Evolutionary conservation across 331 rosid genomes (phyloP).

Genomic region (Cucumis variabilis): DNA sequence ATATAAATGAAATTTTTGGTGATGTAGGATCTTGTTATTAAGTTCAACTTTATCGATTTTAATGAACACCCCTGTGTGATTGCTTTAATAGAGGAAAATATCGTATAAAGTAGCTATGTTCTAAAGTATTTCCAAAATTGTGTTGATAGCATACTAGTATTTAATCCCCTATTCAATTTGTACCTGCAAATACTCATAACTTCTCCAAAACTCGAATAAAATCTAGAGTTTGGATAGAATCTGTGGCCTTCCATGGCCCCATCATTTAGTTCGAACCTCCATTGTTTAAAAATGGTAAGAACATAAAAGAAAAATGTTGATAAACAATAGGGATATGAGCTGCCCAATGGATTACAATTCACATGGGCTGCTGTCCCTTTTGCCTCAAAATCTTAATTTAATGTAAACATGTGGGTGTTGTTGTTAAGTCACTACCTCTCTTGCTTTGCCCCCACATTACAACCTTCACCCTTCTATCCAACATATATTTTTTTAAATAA

Average conservation of each 20-base stretch:
- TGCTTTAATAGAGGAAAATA: neutral
- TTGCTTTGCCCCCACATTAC: neutral
- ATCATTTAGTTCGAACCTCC: neutral
- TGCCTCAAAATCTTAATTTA: conserved; percentile 6
- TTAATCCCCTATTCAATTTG: neutral
- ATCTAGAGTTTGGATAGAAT: neutral
- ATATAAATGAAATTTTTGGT: too few relatives aligned
- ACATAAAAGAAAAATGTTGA: neutral
- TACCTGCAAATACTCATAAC: neutral
- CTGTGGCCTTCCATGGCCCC: neutral
- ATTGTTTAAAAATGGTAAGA: neutral
- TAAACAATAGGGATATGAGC: neutral
- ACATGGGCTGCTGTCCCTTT: conserved; percentile 31
- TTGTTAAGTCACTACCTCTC: conserved; percentile 17
- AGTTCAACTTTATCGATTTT: too few relatives aligned
- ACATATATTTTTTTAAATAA: neutral
- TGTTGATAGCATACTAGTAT: too few relatives aligned
- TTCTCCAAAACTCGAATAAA: neutral
- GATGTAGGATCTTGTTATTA: too few relatives aligned
- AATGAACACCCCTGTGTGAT: too few relatives aligned
- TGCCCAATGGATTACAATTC: conserved; percentile 15
- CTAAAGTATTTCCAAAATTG: neutral
- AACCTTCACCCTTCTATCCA: neutral
- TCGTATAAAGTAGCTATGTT: neutral
- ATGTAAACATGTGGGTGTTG: conserved; percentile 29